Conservation (phyloP, 192 early-diverging fungal genomes). For the Pilaira anomala region DNA sequence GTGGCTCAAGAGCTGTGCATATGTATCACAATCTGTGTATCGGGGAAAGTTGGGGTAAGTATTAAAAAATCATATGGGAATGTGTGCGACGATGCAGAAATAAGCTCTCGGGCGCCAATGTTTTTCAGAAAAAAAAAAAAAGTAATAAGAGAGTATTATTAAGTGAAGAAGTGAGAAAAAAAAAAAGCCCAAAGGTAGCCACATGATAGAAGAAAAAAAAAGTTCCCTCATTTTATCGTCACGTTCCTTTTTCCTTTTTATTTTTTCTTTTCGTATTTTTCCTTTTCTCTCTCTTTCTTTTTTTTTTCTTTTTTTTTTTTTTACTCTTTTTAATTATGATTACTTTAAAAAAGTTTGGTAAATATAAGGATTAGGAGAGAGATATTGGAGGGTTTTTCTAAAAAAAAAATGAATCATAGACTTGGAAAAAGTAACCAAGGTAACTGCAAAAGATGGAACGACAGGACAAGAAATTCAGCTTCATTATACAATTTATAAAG, state of each 20-base stretch:
- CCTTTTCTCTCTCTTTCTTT: neutral
- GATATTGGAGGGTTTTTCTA: no score
- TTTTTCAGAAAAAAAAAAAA: no score
- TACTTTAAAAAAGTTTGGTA: conserved; percentile 52
- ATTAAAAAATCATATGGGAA: no score
- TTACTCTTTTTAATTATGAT: neutral
- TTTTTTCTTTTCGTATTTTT: neutral
- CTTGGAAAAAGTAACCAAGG: conserved; percentile 8
- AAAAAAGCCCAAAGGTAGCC: neutral
- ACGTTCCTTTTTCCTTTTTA: neutral
- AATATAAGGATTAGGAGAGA: conserved; percentile 9
- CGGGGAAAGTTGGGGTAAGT: no score
- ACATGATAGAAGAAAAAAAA: neutral
- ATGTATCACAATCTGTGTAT: no score
- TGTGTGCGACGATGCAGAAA: no score
- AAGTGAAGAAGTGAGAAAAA: neutral
- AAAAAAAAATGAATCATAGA: no score
- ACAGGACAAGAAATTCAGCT: conserved; percentile 82
- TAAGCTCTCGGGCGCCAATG: no score
- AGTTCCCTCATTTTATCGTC: neutral
- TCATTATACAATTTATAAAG: conserved; percentile 83
- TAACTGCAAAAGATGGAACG: conserved; percentile 81
- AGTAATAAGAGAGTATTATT: no score
- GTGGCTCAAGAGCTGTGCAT: no score
- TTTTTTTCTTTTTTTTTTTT: neutral